phyloP scores from a whole-genome alignment of 2,329 filamentous ascomycete species.

The Verticillium nonalfalfae region DNA sequence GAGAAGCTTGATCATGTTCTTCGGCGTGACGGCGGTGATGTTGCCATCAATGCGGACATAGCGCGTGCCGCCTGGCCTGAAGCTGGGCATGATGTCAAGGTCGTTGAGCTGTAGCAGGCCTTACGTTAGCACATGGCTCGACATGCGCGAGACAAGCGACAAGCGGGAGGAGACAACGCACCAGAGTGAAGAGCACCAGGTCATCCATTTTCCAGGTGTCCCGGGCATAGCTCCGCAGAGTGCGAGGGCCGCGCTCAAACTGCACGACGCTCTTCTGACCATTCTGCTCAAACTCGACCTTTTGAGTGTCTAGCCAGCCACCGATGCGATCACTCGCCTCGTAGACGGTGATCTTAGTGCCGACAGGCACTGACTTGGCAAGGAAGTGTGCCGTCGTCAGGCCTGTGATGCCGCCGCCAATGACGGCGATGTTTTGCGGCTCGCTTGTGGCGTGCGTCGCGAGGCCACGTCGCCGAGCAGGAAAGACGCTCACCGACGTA shows the following conservation, averaged over 20 bases:
- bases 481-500: not conserved
- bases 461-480: not conserved
- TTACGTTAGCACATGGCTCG: not conserved
- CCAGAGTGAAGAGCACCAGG: conserved; percentile 63
- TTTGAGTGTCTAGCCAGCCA: conserved; percentile 74
- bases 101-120: not conserved
- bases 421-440: conserved; percentile 50
- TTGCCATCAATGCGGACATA: conserved; percentile 88
- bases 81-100: conserved; percentile 44
- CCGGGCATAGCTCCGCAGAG: conserved; percentile 51
- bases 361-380: conserved; percentile 54
- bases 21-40: conserved; percentile 16
- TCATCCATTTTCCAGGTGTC: conserved; percentile 46
- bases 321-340: conserved; percentile 66
- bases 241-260: conserved; percentile 81
- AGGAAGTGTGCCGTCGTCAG: conserved; percentile 75
- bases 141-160: conserved; percentile 14
- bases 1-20: conserved; percentile 23
- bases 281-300: conserved; percentile 47
- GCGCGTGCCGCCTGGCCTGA: conserved; percentile 44
- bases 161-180: conserved; percentile 32
- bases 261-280: conserved; percentile 53
- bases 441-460: not conserved
- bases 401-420: conserved; percentile 81
- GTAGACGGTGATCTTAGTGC: conserved; percentile 71